Percentiles rank a stretch among this genome's conserved stretches.
Evolutionary conservation across 2,329 filamentous ascomycete species (phyloP).

Genomic region (Penicillium sp.): DNA sequence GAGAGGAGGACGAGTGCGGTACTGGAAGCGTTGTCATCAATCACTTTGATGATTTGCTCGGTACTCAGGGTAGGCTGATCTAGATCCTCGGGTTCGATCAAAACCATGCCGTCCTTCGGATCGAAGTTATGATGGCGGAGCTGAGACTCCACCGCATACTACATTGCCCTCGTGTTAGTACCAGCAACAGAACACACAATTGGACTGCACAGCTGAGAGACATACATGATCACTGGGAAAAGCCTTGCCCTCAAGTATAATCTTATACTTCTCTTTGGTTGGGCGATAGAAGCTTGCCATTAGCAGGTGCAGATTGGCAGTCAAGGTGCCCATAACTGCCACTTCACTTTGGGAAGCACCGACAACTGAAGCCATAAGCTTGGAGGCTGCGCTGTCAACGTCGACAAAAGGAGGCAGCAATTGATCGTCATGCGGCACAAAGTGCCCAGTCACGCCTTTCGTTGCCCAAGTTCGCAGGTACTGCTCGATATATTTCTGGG

Average conservation of each 20-base stretch:
- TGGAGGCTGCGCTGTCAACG: constrained; percentile 72
- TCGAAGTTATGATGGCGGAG: constrained; percentile 68
- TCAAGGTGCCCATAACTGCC: constrained; percentile 85
- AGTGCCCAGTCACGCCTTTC: constrained; percentile 83
- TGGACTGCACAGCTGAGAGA: background rate
- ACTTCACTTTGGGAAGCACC: constrained; percentile 73
- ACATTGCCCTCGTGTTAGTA: constrained; percentile 16
- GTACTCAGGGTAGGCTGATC: constrained; percentile 64
- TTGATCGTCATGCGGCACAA: constrained; percentile 66
- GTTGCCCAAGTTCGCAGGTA: constrained; percentile 82
- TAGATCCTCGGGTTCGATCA: constrained; percentile 63
- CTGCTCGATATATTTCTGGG: constrained; percentile 63
- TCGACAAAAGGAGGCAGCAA: constrained; percentile 72
- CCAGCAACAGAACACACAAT: background rate
- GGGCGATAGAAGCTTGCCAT: constrained; percentile 83
- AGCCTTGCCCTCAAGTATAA: constrained; percentile 85
- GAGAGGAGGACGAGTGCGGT: constrained; percentile 78
- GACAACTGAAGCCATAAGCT: constrained; percentile 69
- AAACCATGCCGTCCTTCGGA: constrained; percentile 67
- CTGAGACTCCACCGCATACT: constrained; percentile 84
- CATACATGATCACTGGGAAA: constrained; percentile 82
- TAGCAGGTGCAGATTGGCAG: constrained; percentile 75
- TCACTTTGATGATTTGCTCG: constrained; percentile 67
- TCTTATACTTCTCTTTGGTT: constrained; percentile 65
- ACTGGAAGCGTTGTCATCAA: constrained; percentile 70